These are phyloP conservation scores for Achlya hypogyna DNA, from an alignment of 352 stramenopile species.

Conservation along the genomic window DNA sequence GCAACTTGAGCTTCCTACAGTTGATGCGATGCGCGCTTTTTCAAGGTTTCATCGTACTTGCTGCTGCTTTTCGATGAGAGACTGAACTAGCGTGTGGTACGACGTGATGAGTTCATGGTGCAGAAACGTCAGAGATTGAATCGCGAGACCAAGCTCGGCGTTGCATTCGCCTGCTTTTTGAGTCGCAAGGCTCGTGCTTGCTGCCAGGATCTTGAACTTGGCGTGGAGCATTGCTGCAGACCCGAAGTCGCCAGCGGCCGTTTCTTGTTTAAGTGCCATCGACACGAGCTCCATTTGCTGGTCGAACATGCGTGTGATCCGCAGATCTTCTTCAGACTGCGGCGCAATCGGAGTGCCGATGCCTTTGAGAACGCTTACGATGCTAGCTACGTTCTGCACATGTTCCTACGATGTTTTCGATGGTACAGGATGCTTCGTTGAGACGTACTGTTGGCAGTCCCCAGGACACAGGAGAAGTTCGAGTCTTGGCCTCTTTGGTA, in stretches of 20 bases:
- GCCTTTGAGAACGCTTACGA: slow-evolving; percentile 12
- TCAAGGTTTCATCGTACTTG: too few relatives aligned
- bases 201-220: slow-evolving; percentile 15
- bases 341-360: background rate
- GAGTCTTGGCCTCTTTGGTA: too few relatives aligned
- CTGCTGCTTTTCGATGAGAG: background rate
- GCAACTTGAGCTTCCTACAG: background rate
- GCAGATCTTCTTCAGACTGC: slow-evolving; percentile 8
- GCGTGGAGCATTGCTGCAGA: slow-evolving; percentile 1
- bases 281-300: slow-evolving; percentile 41
- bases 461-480: too few relatives aligned
- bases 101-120: slow-evolving; percentile 12
- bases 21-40: background rate
- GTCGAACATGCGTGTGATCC: slow-evolving; percentile 28
- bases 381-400: slow-evolving; percentile 19
- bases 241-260: background rate
- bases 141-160: slow-evolving; percentile 10
- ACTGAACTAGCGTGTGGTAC: background rate
- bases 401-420: background rate
- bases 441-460: background rate
- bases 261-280: slow-evolving; percentile 28
- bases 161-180: slow-evolving; percentile 16
- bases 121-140: slow-evolving; percentile 4
- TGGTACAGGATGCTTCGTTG: background rate
- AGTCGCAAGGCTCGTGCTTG: slow-evolving; percentile 5